phyloP scores from a whole-genome alignment of 805 yeast species.

The Lachancea kluyveri region DNA sequence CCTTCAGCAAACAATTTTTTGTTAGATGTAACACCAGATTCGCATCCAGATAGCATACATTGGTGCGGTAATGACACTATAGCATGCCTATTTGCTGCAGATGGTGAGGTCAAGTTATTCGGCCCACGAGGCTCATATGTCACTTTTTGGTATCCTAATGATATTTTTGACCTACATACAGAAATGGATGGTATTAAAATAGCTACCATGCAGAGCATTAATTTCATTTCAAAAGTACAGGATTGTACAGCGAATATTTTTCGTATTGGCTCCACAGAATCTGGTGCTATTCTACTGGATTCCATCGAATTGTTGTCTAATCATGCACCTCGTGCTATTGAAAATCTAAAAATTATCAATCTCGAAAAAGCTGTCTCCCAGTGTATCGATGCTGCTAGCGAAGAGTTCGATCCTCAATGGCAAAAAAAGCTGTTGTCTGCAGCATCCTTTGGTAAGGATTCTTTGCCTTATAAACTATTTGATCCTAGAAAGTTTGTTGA shows the following conservation, averaged over 20 bases:
- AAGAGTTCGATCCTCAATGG: slow-evolving; percentile 71
- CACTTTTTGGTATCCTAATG: slow-evolving; percentile 44
- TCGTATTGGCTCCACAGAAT: slow-evolving; percentile 75
- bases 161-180: slow-evolving; percentile 39
- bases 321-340: slow-evolving; percentile 75
- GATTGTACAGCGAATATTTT: slow-evolving; percentile 54
- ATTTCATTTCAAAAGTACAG: slow-evolving; percentile 60
- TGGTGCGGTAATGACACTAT: slow-evolving; percentile 92
- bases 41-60: slow-evolving; percentile 41
- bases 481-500: slow-evolving; percentile 58
- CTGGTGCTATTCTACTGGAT: slow-evolving; percentile 78
- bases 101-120: slow-evolving; percentile 59
- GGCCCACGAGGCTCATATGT: slow-evolving; percentile 56
- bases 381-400: slow-evolving; percentile 68
- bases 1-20: slow-evolving; percentile 17
- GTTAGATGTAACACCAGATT: slow-evolving; percentile 21
- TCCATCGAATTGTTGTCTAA: slow-evolving; percentile 53
- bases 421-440: slow-evolving; percentile 78
- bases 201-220: slow-evolving; percentile 50
- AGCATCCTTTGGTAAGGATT: slow-evolving; percentile 75
- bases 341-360: slow-evolving; percentile 54
- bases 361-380: slow-evolving; percentile 56
- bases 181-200: slow-evolving; percentile 68
- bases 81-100: slow-evolving; percentile 41
- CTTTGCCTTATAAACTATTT: slow-evolving; percentile 43